These are phyloP conservation scores for Colletotrichum gigasporum DNA, from an alignment of 2,329 filamentous ascomycete genomes.

Conservation along the genomic window DNA sequence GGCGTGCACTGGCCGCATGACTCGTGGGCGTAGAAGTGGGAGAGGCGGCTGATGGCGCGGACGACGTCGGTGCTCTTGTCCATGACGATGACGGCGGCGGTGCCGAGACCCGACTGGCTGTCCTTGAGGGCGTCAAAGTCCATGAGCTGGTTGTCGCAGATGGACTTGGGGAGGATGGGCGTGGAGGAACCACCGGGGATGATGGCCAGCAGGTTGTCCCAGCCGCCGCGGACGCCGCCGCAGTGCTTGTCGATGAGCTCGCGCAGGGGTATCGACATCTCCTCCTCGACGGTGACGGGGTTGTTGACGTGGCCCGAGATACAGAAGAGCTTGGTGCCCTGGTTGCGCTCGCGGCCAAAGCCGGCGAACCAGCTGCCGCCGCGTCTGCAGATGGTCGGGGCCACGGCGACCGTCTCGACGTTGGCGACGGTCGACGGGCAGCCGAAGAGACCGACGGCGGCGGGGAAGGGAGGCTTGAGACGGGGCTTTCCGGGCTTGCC, in stretches of 20 bases:
- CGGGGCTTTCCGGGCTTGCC: constrained; percentile 99
- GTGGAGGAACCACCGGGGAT: constrained; percentile 98
- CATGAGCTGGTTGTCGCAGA: constrained; percentile 97
- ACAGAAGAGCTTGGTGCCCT: constrained; percentile 97
- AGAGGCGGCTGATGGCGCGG: constrained; percentile 89
- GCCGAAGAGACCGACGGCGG: constrained; percentile 95
- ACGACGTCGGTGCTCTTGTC: constrained; percentile 98
- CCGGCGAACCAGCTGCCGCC: constrained; percentile 92
- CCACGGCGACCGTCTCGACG: constrained; percentile 95
- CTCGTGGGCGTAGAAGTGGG: constrained; percentile 98
- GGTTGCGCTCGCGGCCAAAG: constrained; percentile 95
- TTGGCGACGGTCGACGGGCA: constrained; percentile 98
- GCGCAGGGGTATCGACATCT: constrained; percentile 97
- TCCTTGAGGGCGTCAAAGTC: constrained; percentile 99
- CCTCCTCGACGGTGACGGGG: constrained; percentile 96
- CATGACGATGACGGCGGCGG: constrained; percentile 98
- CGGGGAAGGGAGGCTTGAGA: constrained; percentile 98
- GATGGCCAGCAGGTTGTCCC: constrained; percentile 95
- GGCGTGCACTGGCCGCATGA: constrained; percentile 98
- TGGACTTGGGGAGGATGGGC: constrained; percentile 86
- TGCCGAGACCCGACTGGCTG: constrained; percentile 95
- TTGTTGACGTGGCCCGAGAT: constrained; percentile 99
- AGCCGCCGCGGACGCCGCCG: constrained; percentile 93
- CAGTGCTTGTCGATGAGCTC: constrained; percentile 99
- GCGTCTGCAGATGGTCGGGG: constrained; percentile 93